Conservation (phyloP, 2,329 filamentous ascomycete species). For the Colletotrichum noveboracense region DNA sequence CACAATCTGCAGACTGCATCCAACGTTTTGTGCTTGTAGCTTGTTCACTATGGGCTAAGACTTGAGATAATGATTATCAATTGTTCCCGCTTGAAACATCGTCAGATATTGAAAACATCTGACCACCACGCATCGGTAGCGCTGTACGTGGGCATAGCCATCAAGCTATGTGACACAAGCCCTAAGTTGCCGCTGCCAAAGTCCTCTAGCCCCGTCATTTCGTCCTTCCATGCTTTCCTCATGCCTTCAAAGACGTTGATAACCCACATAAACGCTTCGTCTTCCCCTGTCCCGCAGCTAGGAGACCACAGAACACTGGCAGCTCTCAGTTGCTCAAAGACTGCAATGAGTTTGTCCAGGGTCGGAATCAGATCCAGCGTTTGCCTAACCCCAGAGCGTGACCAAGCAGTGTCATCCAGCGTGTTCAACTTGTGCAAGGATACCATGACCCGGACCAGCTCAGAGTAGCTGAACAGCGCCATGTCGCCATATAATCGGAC, state of each 20-base stretch:
- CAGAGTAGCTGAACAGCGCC: background rate
- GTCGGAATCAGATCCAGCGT: background rate
- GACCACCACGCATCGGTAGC: background rate
- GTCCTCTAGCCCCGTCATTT: background rate
- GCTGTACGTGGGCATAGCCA: background rate
- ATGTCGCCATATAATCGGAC: fast-evolving
- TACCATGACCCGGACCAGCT: background rate
- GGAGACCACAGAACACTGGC: background rate
- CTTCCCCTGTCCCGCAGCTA: background rate
- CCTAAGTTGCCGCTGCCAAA: background rate
- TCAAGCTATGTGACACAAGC: background rate
- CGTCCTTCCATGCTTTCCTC: background rate
- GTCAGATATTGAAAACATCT: background rate
- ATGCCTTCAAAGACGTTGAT: background rate
- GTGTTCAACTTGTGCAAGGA: background rate
- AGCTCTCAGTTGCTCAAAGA: background rate
- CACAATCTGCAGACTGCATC: background rate
- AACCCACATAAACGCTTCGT: background rate
- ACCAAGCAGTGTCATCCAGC: background rate
- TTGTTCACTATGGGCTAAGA: fast-evolving
- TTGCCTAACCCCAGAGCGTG: background rate
- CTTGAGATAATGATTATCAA: fast-evolving
- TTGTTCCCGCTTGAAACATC: background rate
- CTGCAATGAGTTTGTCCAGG: background rate
- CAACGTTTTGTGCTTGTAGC: too few relatives aligned